phyloP scores from a whole-genome alignment of 352 stramenopile genomes.

The Phytophthora megakarya region DNA sequence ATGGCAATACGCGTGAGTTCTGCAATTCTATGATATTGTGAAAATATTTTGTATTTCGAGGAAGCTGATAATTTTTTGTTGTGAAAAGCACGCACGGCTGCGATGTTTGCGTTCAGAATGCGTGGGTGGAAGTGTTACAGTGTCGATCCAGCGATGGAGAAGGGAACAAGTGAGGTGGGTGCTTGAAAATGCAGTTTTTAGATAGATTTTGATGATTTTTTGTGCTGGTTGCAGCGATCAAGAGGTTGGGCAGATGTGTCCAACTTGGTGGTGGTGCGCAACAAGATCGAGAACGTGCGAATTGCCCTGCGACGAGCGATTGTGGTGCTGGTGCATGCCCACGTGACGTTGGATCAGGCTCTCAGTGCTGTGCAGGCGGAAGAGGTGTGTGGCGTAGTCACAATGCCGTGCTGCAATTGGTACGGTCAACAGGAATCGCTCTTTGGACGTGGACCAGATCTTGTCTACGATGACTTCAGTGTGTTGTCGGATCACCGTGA shows the following conservation, averaged over 20 bases:
- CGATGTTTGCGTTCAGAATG: constrained; percentile 77
- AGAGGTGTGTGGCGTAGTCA: constrained; percentile 64
- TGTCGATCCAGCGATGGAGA: constrained; percentile 80
- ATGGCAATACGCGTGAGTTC: constrained; percentile 75
- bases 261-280: constrained; percentile 78
- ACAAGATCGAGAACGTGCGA: constrained; percentile 86
- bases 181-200: neutral
- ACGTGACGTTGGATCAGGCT: constrained; percentile 78
- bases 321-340: constrained; percentile 78
- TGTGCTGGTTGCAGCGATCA: constrained; percentile 40
- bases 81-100: constrained; percentile 64
- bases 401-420: constrained; percentile 86
- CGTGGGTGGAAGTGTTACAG: constrained; percentile 80
- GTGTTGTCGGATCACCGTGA: constrained; percentile 81
- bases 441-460: constrained; percentile 52
- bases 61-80: constrained; percentile 6
- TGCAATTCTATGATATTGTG: neutral
- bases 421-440: constrained; percentile 71
- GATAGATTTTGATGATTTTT: neutral
- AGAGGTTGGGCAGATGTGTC: constrained; percentile 52
- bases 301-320: constrained; percentile 63
- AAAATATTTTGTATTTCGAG: constrained; percentile 6
- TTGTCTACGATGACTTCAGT: constrained; percentile 87
- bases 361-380: constrained; percentile 68
- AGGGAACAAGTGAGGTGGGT: constrained; percentile 46